Evolutionary conservation across 2,329 filamentous ascomycete genomes (phyloP).

Genomic region (Colletotrichum phormii): DNA sequence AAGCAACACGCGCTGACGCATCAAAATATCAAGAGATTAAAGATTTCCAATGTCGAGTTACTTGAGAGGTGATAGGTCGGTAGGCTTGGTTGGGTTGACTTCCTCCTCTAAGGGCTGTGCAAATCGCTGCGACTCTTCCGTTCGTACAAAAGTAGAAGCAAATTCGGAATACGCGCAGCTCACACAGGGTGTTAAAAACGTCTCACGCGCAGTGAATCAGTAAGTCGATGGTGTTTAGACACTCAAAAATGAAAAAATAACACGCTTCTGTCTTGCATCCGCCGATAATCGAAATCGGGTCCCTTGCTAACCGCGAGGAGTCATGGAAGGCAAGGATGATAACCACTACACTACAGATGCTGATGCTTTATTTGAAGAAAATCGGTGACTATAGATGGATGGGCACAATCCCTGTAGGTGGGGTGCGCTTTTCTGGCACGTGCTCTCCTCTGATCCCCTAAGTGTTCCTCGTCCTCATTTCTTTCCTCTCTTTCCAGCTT

Average conservation of each 20-base stretch:
- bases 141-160: no score
- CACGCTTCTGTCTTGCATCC: not conserved
- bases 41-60: not conserved
- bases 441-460: not conserved
- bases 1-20: no score
- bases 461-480: not conserved
- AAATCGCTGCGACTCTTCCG: no score
- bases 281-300: conserved; percentile 10
- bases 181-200: no score
- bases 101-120: no score
- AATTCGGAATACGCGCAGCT: no score
- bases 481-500: not conserved
- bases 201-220: not conserved
- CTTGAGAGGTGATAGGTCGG: no score
- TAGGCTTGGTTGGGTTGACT: no score
- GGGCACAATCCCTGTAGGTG: fast-evolving
- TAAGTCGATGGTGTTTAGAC: not conserved
- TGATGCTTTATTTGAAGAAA: fast-evolving
- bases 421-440: not conserved
- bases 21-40: not conserved
- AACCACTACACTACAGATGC: conserved; percentile 16
- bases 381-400: fast-evolving
- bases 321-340: conserved; percentile 12
- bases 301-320: not conserved
- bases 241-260: not conserved